Base-by-base conservation (phyloP, 208 protist genomes). In the Phytomonas sp. region DNA sequence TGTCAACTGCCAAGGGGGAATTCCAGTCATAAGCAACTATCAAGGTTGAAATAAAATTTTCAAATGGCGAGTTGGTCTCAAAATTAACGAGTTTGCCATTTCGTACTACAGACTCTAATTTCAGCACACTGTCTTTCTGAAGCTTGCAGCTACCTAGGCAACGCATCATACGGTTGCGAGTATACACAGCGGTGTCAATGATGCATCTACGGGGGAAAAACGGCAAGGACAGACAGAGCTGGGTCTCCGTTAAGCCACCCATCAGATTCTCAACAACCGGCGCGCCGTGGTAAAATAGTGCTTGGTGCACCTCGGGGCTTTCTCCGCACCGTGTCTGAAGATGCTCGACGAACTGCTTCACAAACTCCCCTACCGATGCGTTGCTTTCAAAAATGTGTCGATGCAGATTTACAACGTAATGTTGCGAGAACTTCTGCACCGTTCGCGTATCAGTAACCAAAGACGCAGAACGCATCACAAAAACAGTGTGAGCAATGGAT, bases 171-270 rank as follows among this genome's bases (percentile, higher is more conserved):
- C 90, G 79, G 64, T 95, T 95, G 1, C 82, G 83, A 29, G 77
- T 86, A 76, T 95, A 95, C 37, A 95, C 90, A 6, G 80, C 86
- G 7, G 73, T 81, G 68, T 95, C 90, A 67, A 95, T 86, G 31
- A 95, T 73, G 63, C 84, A 92, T 37, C 66, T 65, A 0, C 82
- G 80, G 52, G 83, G 78, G 8, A 88, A 61, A 69, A 87, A 85
- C 0, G 83, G 85, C 10, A 89, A 63, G 0, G 76, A 69, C 31
- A 77, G 70, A 65, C 77, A 72, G 11, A 63, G 68, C 31, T 79
- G 70, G n/a, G 73, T 70, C 0, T n/a, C 4, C 26, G 69, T 0
- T 11, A 80, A n/a, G 11, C 66, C 36, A 23, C 23, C 19, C 29
- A 76, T 69, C 8, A 77, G 71, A 0, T 62, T 61, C 31, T 67